Percentiles rank a stretch among this genome's conserved stretches.
Evolutionary conservation across 2,329 filamentous ascomycete species (phyloP).

Genomic region (Xylaria sp.): DNA sequence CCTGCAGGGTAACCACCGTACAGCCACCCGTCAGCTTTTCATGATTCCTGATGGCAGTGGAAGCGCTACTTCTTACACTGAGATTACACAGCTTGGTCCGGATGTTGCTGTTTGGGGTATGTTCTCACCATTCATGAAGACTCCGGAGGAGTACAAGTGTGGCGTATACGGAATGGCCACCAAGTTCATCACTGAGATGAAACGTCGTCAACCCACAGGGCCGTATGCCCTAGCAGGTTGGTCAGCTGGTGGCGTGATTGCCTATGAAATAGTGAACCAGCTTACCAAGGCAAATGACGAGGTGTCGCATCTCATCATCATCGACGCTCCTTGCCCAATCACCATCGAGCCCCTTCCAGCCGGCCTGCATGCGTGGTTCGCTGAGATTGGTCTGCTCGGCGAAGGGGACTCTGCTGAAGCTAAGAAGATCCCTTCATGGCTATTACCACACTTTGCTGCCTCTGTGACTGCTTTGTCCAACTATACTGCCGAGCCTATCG

Average conservation of each 20-base stretch:
- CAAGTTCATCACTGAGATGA: constrained; percentile 73
- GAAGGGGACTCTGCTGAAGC: constrained; percentile 57
- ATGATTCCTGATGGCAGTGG: constrained; percentile 62
- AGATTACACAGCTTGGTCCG: constrained; percentile 58
- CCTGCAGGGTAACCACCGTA: constrained; percentile 58
- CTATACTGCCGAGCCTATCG: constrained; percentile 70
- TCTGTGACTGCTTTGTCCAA: constrained; percentile 71
- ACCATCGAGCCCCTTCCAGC: constrained; percentile 72
- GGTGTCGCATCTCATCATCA: constrained; percentile 66
- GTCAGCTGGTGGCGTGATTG: constrained; percentile 78
- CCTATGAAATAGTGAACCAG: constrained; percentile 69
- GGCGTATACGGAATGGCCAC: constrained; percentile 69
- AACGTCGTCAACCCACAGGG: constrained; percentile 70
- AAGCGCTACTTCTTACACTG: constrained; percentile 71
- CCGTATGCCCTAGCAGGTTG: constrained; percentile 74
- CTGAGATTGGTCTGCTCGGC: constrained; percentile 72
- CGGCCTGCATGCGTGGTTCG: constrained; percentile 73
- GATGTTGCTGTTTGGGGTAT: constrained; percentile 61
- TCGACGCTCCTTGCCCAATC: constrained; percentile 70
- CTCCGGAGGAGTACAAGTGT: constrained; percentile 67
- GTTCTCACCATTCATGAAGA: constrained; percentile 75
- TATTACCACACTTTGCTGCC: constrained; percentile 74
- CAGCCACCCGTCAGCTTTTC: constrained; percentile 55
- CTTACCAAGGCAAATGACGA: constrained; percentile 61
- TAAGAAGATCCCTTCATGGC: constrained; percentile 71